Evolutionary conservation across 768 basidiomycete genomes (phyloP), one percentile per base, ranked within the genome.

Genomic region (Russula lepida): DNA sequence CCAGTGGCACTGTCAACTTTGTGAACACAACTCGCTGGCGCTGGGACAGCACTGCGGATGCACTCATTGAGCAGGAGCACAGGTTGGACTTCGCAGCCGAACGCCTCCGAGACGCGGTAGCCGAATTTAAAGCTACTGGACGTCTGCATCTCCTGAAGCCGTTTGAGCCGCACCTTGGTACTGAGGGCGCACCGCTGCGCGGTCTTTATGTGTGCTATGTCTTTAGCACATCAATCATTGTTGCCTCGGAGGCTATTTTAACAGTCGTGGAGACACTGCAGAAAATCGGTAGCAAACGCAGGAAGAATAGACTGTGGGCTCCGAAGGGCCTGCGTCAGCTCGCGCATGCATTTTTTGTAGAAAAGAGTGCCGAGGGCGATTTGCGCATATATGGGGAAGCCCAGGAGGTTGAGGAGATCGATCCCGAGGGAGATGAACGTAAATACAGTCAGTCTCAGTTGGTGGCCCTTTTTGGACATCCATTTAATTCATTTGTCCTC

Each of bases 121-220:
- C 64, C 12, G 73, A 66, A 17, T 79, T 77, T 67, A 72, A 69
- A 28, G 54, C 59, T 21, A 63, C 53, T 17, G 69, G 72, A 19
- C 74, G 80, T 9, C 66, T 73, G 39, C 63, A 68, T 46, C 56
- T 84, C 13, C 64, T 80, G 11, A 73, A 74, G 51, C 81, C 81
- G 0, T 83, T 78, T 68, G 63, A 69, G 46, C 60, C 69, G 1
- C 66, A 77, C 37, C 72, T 82, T 54, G 71, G 37, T n/a, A 46
- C 55, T 17, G 25, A 30, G 6, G 27, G 2, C 74, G 19, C 65
- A 12, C 75, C 77, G 9, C 68, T 75, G 41, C 71, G 74, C 21
- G 71, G 75, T n/a, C 74, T 85, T 12, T 79, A 80, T 68, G 60
- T 79, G 32, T 73, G 79, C 51, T 79, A 79, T 68, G 79, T 81